Evolutionary conservation across 306 rosid species (phyloP).

Genomic region (Pachyrhizus erosus): DNA sequence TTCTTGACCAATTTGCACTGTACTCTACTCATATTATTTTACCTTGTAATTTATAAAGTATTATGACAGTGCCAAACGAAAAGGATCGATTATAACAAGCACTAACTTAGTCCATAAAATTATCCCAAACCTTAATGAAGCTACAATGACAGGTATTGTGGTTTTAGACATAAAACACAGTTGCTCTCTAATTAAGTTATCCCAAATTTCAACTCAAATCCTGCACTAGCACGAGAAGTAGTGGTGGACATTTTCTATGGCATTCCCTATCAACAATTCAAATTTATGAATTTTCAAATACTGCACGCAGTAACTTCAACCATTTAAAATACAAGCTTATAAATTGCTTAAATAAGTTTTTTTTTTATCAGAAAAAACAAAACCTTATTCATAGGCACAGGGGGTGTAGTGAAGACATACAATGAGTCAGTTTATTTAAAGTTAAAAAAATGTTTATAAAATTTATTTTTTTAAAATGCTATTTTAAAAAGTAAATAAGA

Average conservation of each 20-base stretch:
- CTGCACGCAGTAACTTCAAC: no score
- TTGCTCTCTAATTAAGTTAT: background rate
- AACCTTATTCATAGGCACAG: no score
- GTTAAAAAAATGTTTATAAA: no score
- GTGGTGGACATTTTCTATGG: background rate
- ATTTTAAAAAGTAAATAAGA: no score
- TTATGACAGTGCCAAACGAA: background rate
- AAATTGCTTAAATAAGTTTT: no score
- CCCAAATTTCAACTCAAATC: slow-evolving; percentile 8
- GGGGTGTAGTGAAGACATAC: no score
- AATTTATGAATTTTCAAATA: no score
- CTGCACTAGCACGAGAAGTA: background rate
- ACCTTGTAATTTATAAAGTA: background rate
- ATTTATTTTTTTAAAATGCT: no score
- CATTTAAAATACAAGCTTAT: no score
- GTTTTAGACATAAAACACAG: background rate
- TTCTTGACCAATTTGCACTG: background rate
- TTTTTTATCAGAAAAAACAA: no score
- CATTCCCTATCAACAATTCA: no score
- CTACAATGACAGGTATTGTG: slow-evolving; percentile 4
- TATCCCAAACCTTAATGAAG: background rate
- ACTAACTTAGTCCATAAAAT: background rate
- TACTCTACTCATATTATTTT: background rate
- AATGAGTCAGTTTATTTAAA: no score
- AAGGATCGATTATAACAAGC: background rate